Base-by-base conservation (phyloP, 1,284 basidiomycete genomes). In the Fomitopsis palustris region DNA sequence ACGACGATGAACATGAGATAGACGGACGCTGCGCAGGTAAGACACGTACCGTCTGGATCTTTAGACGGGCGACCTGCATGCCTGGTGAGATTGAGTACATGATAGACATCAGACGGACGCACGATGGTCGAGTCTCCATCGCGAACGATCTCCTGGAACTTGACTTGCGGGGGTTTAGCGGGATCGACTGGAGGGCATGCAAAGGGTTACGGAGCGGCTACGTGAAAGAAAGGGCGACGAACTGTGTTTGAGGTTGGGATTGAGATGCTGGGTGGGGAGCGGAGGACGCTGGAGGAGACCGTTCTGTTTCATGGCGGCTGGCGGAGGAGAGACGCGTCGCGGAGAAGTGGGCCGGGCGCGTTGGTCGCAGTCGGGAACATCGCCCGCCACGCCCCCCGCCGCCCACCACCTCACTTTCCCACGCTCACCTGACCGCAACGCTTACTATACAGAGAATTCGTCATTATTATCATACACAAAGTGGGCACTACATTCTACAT, bases 31-130 rank as follows among this genome's bases (percentile, higher is more conserved):
- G 60, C 59, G 58, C 16, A 31, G 41, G 53, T 45, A 57, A 33
- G 29, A 42, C 19, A 78, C 86, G 68, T 74, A 93, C 90, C 55
- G 94, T 96, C 52, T 92, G 92, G 57, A 98, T 91, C 80, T 98
- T 99, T 76, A 98, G 83, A 62, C 96, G 82, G 9, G 95, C 96
- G 59, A 92, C 88, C 89, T 92, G 67, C 21, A 54, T 54, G 9
- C 41, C 49, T 49, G 39, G 55, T 61, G 49, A 61, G 63, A 60
- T 7, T 61, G 62, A 38, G 56, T 14, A 43, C 25, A 29, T 45
- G 53, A 35, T 54, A 37, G 56, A 57, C n/a, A 55, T 45, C 57
- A 55, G 55, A 39, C 43, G 59, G 31, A 68, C 74, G 65, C 64
- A 91, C 88, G 58, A 87, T 78, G 61, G 90, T 90, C 66, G 85